Percentiles rank a stretch among this genome's conserved stretches.
These are phyloP conservation scores for Hymenoscyphus linearis DNA, from an alignment of 2,329 filamentous ascomycete genomes.

Conservation along the genomic window DNA sequence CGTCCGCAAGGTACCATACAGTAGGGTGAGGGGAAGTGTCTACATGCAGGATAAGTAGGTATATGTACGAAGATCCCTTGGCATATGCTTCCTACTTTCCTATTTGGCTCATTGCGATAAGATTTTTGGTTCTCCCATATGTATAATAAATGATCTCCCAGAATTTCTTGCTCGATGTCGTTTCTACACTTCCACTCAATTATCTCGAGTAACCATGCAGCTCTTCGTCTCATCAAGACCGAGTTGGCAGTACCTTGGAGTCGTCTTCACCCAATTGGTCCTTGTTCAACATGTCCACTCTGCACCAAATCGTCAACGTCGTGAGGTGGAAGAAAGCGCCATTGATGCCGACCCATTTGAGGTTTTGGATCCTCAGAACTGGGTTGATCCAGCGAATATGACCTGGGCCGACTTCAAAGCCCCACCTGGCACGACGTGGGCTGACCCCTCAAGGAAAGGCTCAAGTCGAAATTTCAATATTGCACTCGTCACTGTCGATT, in stretches of 20 bases:
- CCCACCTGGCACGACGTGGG: slow-evolving; percentile 15
- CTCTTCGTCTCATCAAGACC: not conserved
- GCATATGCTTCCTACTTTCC: not conserved
- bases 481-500: slow-evolving; percentile 15
- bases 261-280: not conserved
- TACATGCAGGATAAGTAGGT: not conserved
- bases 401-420: slow-evolving; percentile 11
- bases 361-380: slow-evolving; percentile 9
- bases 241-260: not conserved
- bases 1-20: not conserved
- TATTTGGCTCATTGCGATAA: not conserved
- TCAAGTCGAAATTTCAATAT: slow-evolving; percentile 17
- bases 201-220: not conserved
- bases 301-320: not conserved
- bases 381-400: slow-evolving; percentile 10
- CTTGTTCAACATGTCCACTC: not conserved
- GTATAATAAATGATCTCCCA: not conserved
- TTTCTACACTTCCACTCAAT: not conserved
- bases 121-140: not conserved
- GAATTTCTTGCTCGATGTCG: not conserved
- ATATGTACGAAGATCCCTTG: not conserved
- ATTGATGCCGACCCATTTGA: slow-evolving; percentile 6
- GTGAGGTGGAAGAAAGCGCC: not conserved
- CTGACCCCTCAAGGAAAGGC: slow-evolving; percentile 11
- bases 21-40: not conserved